Evolutionary conservation across 2,329 filamentous ascomycete species (phyloP).

Genomic region (Cytospora schulzeri): DNA sequence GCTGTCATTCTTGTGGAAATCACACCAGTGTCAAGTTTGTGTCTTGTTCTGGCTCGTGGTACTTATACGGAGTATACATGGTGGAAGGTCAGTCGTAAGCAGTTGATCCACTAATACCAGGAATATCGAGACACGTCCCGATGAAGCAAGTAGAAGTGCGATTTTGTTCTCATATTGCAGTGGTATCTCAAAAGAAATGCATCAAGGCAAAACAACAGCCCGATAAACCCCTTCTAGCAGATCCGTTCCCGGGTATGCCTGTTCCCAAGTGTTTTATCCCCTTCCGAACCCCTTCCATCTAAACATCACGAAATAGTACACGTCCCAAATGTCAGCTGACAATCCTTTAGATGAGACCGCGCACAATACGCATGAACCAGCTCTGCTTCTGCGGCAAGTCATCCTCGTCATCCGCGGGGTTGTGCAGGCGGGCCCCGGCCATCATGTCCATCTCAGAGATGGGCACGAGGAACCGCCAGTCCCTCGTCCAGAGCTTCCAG

Average conservation of each 20-base stretch:
- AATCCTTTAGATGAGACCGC: conserved; percentile 42
- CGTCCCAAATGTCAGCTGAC: too few relatives aligned
- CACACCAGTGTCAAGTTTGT: too few relatives aligned
- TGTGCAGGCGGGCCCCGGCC: conserved; percentile 56
- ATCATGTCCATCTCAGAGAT: conserved; percentile 64
- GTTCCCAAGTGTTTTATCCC: background rate
- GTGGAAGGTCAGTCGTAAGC: too few relatives aligned
- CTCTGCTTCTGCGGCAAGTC: conserved; percentile 36
- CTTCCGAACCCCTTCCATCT: too few relatives aligned
- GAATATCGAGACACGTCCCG: too few relatives aligned
- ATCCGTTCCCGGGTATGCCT: too few relatives aligned
- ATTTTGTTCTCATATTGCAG: too few relatives aligned
- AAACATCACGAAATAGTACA: too few relatives aligned
- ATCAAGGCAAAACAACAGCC: background rate
- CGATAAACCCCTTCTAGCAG: background rate
- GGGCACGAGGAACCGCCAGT: conserved; percentile 60
- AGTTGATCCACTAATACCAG: background rate
- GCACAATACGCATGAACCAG: conserved; percentile 39
- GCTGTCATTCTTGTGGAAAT: too few relatives aligned
- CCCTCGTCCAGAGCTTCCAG: conserved; percentile 63
- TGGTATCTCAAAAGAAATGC: conserved; percentile 7
- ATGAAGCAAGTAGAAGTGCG: too few relatives aligned
- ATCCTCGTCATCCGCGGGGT: conserved; percentile 47
- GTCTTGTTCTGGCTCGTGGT: too few relatives aligned
- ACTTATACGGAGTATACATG: too few relatives aligned